Conservation (phyloP, 352 stramenopile species). For the Phytopythium litorale region DNA sequence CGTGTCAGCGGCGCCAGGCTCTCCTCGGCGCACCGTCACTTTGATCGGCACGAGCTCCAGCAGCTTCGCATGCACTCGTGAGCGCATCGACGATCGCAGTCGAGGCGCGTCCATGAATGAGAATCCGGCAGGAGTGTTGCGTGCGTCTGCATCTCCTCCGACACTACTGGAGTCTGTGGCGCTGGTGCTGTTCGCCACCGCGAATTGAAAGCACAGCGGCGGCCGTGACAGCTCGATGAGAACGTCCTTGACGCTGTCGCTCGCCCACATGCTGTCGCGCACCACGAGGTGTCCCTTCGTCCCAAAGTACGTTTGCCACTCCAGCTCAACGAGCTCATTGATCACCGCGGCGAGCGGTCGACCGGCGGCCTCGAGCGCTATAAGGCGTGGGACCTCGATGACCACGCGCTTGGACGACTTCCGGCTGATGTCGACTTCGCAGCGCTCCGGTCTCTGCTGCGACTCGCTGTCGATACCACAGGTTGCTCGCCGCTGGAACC, state of each 20-base stretch:
- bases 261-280: slow-evolving; percentile 10
- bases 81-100: background rate
- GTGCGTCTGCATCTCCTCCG: background rate
- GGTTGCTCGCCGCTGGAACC: slow-evolving; percentile 13
- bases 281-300: slow-evolving; percentile 25
- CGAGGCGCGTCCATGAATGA: slow-evolving; percentile 4
- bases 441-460: background rate
- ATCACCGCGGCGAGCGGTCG: slow-evolving; percentile 18
- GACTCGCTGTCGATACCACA: background rate
- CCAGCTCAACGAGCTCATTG: slow-evolving; percentile 39
- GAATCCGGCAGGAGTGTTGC: background rate
- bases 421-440: slow-evolving; percentile 42
- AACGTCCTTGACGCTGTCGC: background rate
- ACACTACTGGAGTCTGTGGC: background rate
- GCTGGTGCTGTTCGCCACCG: background rate
- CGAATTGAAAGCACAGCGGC: slow-evolving; percentile 28
- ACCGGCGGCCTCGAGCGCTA: background rate
- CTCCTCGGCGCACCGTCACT: background rate
- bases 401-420: slow-evolving; percentile 42
- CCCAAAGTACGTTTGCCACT: slow-evolving; percentile 57
- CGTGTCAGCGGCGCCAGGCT: background rate
- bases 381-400: slow-evolving; percentile 36
- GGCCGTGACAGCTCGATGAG: slow-evolving; percentile 28
- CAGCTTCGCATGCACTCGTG: background rate
- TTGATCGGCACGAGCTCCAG: slow-evolving; percentile 1